These are phyloP conservation scores for Acanthamoeba lenticulata DNA, from an alignment of 208 protist species.

Conservation along the genomic window DNA sequence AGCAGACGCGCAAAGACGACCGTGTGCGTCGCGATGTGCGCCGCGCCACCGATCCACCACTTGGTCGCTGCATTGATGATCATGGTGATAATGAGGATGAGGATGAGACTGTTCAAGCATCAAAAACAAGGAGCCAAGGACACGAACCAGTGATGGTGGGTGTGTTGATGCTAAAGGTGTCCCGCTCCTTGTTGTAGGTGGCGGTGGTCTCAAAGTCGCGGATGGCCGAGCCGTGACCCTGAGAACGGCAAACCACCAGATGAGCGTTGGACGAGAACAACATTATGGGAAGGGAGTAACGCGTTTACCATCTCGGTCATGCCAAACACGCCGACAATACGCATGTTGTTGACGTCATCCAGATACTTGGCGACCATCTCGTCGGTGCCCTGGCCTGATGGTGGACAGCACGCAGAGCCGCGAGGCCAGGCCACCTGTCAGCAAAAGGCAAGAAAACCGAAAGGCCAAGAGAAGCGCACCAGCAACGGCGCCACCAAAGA, in stretches of 20 bases:
- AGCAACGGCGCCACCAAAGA: too few species aligned
- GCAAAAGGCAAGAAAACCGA: too few species aligned
- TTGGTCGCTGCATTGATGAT: too few species aligned
- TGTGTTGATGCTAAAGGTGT: slow-evolving; percentile 84
- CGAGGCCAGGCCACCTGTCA: too few species aligned
- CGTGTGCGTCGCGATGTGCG: slow-evolving; percentile 64
- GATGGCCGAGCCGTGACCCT: slow-evolving; percentile 81
- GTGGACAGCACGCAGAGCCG: too few species aligned
- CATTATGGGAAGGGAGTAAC: neutral
- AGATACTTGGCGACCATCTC: slow-evolving; percentile 29
- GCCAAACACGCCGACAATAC: slow-evolving; percentile 26
- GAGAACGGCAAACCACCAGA: neutral
- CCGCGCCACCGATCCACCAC: slow-evolving; percentile 76
- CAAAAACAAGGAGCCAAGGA: neutral
- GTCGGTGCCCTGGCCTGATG: neutral
- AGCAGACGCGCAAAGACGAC: slow-evolving; percentile 83
- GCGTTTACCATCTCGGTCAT: slow-evolving; percentile 32
- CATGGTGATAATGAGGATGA: too few species aligned
- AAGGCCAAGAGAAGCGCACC: too few species aligned
- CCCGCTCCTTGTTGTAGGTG: slow-evolving; percentile 68
- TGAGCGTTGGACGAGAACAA: neutral
- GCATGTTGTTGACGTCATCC: slow-evolving; percentile 25
- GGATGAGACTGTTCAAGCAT: neutral
- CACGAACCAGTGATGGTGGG: slow-evolving; percentile 69
- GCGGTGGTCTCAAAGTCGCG: slow-evolving; percentile 84